Evolutionary conservation across 352 stramenopile species (phyloP).

Genomic region (Pythium phragmiticola): DNA sequence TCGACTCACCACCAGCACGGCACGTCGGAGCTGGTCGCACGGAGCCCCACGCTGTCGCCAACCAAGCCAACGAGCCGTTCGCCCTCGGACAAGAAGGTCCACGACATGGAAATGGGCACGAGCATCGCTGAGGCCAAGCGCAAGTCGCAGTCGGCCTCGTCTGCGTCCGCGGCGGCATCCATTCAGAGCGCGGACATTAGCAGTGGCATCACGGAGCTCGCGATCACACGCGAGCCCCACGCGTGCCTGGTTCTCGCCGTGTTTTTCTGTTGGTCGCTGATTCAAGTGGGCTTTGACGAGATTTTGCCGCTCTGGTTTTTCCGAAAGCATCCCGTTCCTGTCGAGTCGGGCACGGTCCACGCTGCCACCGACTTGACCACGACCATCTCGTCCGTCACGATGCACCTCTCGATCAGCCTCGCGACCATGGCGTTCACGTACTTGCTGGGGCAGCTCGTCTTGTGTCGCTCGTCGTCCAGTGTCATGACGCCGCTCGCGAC

Average conservation of each 20-base stretch:
- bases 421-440: slow-evolving; percentile 54
- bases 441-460: slow-evolving; percentile 48
- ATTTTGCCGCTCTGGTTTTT: slow-evolving; percentile 82
- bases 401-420: slow-evolving; percentile 53
- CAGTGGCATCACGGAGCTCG: slow-evolving; percentile 37
- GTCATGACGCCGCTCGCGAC: slow-evolving; percentile 78
- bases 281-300: slow-evolving; percentile 79
- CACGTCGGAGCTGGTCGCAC: slow-evolving; percentile 40
- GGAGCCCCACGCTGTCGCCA: slow-evolving; percentile 7
- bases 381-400: slow-evolving; percentile 54
- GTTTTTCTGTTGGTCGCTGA: slow-evolving; percentile 68
- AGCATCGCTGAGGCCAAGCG: slow-evolving; percentile 31
- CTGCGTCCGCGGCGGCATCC: slow-evolving; percentile 6
- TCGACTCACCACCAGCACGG: slow-evolving; percentile 15
- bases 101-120: slow-evolving; percentile 29
- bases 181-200: slow-evolving; percentile 17
- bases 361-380: slow-evolving; percentile 21
- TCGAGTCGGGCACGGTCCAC: slow-evolving; percentile 40
- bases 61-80: slow-evolving; percentile 5
- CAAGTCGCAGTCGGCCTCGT: slow-evolving; percentile 19
- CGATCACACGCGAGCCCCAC: slow-evolving; percentile 65
- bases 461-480: slow-evolving; percentile 53
- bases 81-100: slow-evolving; percentile 26
- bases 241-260: slow-evolving; percentile 65
- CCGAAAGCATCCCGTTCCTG: slow-evolving; percentile 43